Conservation (phyloP, 1,284 basidiomycete species). For the Meira miltonrushii region DNA sequence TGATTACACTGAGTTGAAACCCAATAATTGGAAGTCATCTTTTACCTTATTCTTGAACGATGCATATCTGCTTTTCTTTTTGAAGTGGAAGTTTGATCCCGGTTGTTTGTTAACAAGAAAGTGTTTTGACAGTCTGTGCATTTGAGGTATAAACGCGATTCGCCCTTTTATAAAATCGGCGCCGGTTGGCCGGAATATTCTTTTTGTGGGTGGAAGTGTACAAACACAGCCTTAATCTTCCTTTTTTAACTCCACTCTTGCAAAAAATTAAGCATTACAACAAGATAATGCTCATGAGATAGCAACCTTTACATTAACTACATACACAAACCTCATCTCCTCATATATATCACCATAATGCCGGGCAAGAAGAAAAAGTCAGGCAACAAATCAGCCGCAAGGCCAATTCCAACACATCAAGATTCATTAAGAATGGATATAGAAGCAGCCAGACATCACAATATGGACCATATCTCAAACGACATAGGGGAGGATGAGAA, state of each 20-base stretch:
- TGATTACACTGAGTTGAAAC: conserved; percentile 46
- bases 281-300: not conserved
- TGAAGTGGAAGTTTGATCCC: not conserved
- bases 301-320: too few relatives aligned
- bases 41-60: too few relatives aligned
- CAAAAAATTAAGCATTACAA: too few relatives aligned
- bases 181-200: not conserved
- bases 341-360: not conserved
- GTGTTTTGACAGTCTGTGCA: too few relatives aligned
- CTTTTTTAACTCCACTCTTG: not conserved
- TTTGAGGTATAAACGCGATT: not conserved
- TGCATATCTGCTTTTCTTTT: not conserved
- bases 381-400: not conserved
- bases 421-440: conserved; percentile 9
- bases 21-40: conserved; percentile 49
- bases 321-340: not conserved
- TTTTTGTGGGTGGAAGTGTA: not conserved
- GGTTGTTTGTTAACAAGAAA: not conserved
- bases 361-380: conserved; percentile 7
- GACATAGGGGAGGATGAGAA: conserved; percentile 15
- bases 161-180: not conserved
- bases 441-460: not conserved
- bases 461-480: not conserved
- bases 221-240: not conserved
- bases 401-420: not conserved